Evolutionary conservation across 257 asterid species (phyloP), one percentile per base, ranked within the genome.

Genomic region (Solanum pinnatisectum): DNA sequence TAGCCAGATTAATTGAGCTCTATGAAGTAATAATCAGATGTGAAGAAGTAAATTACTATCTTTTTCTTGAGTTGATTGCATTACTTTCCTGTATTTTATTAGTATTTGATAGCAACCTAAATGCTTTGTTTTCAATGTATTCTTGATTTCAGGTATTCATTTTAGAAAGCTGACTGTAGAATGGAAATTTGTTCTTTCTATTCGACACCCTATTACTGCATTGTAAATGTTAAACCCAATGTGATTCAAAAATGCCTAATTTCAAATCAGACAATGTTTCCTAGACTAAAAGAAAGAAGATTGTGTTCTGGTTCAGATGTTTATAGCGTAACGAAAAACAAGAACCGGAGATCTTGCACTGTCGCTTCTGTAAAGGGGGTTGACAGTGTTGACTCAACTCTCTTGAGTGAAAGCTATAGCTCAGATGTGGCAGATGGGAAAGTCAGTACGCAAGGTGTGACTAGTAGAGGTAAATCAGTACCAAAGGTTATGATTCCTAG

Each of bases 401-500:
- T 92, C 84, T 87, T 91, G 85, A 90, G 90, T 89, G 94, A 92
- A 84, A 56, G 91, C 14, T 89, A 86, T 76, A 49, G 85, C 79
- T 84, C 96, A 46, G 89, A 90, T 79, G 89, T 91, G 27, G 94
- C 94, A 74, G 94, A 91, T 90, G 97, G 95, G 37, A 92, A 91
- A 87, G 89, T 74, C 65, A 89, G 90, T 32, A 79, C 72, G 52
- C 87, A 84, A 60, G 87, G 88, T 87, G 89, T 89, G 86, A 67
- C 83, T 37, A 95, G 86, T 84, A 79, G 79, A 65, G 88, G 92
- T 67, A 89, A 87, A 83, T 87, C 96, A 10, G 88, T 88, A 72
- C 95, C 94, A 12, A 96, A 94, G 92, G 95, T 96, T 86, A 88
- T 91, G 35, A 91, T 97, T 92, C 99, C 99, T 71, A 87, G 96